Percentiles rank a stretch among this genome's conserved stretches.
phyloP scores from a whole-genome alignment of 2,329 filamentous ascomycete species.

The Phyllosticta citrichinensis region DNA sequence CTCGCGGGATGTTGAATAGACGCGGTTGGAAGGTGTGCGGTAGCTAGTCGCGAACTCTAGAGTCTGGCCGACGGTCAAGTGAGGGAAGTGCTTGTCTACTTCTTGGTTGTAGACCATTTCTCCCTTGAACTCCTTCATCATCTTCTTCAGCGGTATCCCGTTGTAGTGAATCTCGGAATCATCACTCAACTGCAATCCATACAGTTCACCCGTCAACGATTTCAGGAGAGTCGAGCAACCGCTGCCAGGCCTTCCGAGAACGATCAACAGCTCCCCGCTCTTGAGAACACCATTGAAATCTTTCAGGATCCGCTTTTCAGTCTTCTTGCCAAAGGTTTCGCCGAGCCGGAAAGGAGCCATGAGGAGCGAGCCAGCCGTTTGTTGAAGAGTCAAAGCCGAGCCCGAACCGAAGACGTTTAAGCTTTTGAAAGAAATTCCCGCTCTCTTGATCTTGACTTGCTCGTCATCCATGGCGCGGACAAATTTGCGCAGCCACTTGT shows the following conservation, averaged over 20 bases:
- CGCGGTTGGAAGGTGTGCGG: conserved; percentile 37
- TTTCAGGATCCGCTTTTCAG: conserved; percentile 46
- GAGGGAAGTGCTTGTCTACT: conserved; percentile 45
- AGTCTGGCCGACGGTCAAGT: conserved; percentile 48
- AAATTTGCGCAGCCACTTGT: conserved; percentile 43
- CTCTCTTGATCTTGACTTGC: conserved; percentile 42
- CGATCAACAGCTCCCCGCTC: conserved; percentile 39
- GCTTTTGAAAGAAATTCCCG: conserved; percentile 55
- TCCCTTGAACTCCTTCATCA: conserved; percentile 39
- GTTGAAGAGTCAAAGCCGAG: conserved; percentile 56
- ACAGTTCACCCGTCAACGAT: conserved; percentile 49
- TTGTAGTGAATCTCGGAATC: conserved; percentile 51
- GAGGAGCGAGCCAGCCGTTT: conserved; percentile 53
- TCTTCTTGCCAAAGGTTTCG: conserved; percentile 43
- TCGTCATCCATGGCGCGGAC: conserved; percentile 45
- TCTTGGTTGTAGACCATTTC: conserved; percentile 38
- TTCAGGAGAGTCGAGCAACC: conserved; percentile 58
- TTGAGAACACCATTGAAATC: conserved; percentile 45
- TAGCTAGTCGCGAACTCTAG: conserved; percentile 46
- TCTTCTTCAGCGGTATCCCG: conserved; percentile 26
- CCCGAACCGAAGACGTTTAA: conserved; percentile 59
- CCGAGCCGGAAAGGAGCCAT: conserved; percentile 47
- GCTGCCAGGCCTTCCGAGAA: conserved; percentile 41
- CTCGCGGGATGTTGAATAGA: conserved; percentile 28
- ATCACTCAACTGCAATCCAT: conserved; percentile 46